Percentiles rank a stretch among this genome's conserved stretches.
Conservation (phyloP, 176 grass and related monocot species). For the Leersia perrieri region DNA sequence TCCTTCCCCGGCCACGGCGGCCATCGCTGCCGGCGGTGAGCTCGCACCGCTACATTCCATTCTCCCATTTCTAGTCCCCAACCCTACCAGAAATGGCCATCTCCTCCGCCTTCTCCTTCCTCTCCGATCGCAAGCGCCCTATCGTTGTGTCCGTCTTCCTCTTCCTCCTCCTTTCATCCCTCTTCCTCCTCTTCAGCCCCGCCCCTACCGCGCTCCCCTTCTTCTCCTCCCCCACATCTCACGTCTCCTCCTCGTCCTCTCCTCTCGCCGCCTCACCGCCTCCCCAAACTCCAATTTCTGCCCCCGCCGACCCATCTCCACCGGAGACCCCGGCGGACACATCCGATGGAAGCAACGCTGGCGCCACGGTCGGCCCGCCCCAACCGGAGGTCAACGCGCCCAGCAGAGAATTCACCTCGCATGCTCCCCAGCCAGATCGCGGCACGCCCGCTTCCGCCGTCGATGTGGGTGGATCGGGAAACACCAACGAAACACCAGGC, state of each 20-base stretch:
- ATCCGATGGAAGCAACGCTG: neutral
- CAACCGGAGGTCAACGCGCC: neutral
- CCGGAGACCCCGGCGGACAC: neutral
- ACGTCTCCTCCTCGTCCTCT: conserved; percentile 3
- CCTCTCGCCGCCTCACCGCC: neutral
- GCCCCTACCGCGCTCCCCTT: conserved; percentile 15
- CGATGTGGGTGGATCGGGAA: neutral
- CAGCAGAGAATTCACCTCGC: neutral
- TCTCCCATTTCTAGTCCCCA: neutral
- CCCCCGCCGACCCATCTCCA: conserved; percentile 10
- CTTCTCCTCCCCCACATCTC: conserved; percentile 32
- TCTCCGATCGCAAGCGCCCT: conserved; percentile 51
- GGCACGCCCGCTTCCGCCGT: neutral
- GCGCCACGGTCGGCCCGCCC: neutral
- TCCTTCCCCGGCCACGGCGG: conserved; percentile 23
- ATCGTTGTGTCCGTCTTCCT: conserved; percentile 35
- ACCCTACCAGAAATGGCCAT: conserved; percentile 36
- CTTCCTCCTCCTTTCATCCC: conserved; percentile 44
- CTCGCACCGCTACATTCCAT: neutral
- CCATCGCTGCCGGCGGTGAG: neutral
- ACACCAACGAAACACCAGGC: neutral
- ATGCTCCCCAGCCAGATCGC: neutral
- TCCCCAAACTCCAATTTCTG: neutral
- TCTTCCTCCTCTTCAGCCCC: conserved; percentile 44
- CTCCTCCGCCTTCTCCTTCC: conserved; percentile 42